A percentile compares a stretch with the other conserved stretches of the same genome.
Evolutionary conservation across 2,329 filamentous ascomycete genomes (phyloP).

Genomic region (Fusarium sp.): DNA sequence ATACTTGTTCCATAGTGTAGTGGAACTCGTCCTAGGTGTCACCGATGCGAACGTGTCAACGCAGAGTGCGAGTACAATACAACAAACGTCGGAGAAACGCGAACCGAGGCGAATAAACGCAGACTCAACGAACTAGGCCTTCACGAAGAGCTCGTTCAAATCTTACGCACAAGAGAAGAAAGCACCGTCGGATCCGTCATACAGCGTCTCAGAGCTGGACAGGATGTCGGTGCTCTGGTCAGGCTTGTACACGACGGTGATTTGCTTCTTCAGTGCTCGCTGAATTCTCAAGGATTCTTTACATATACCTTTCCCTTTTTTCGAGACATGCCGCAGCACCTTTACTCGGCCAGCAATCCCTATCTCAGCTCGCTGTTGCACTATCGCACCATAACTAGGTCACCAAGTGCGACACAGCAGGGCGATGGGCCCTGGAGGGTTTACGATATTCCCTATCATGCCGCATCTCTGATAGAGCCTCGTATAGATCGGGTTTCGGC

Average conservation of each 20-base stretch:
- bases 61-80: background rate
- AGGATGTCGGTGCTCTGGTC: background rate
- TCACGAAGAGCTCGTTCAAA: background rate
- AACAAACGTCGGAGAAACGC: background rate
- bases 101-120: background rate
- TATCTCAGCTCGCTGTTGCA: background rate
- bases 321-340: background rate
- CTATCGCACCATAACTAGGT: background rate
- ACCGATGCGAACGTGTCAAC: background rate
- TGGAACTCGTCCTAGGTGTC: background rate
- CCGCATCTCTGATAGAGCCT: background rate
- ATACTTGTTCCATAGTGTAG: background rate
- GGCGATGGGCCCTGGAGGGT: background rate
- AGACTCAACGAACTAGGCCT: background rate
- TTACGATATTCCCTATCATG: background rate
- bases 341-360: background rate
- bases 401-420: background rate
- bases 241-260: background rate
- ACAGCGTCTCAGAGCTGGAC: background rate
- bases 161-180: background rate
- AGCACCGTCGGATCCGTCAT: background rate
- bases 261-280: background rate
- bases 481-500: background rate
- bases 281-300: background rate
- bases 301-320: background rate